Percentiles rank a stretch among this genome's conserved stretches.
Conservation (phyloP, 75 land plant species). For the Selaginella moellendorffii region DNA sequence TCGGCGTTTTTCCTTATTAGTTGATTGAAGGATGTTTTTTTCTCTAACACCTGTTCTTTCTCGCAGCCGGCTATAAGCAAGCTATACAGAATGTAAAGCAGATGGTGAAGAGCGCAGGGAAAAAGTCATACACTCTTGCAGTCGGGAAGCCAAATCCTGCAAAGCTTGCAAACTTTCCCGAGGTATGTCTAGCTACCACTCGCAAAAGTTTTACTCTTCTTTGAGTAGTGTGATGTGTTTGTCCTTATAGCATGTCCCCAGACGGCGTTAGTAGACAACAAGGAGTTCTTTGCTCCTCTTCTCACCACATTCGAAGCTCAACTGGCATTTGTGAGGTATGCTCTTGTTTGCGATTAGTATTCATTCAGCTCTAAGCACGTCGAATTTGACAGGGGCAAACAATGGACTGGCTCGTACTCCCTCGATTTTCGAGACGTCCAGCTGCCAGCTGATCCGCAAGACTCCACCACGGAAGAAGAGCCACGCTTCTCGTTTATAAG, state of each 20-base stretch:
- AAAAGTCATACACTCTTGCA: slow-evolving; percentile 68
- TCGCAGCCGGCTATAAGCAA: slow-evolving; percentile 66
- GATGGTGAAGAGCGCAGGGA: slow-evolving; percentile 52
- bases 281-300: slow-evolving; percentile 84
- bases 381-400: slow-evolving; percentile 37
- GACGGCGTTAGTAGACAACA: slow-evolving; percentile 87
- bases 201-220: too few species aligned
- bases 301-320: slow-evolving; percentile 88
- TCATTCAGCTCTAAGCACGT: background rate
- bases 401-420: slow-evolving; percentile 78
- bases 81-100: slow-evolving; percentile 50
- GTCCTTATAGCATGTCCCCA: slow-evolving; percentile 83
- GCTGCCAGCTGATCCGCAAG: background rate
- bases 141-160: slow-evolving; percentile 95
- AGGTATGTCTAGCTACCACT: too few species aligned
- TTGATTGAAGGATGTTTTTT: background rate
- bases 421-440: slow-evolving; percentile 46
- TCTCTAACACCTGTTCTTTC: background rate
- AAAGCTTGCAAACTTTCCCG: slow-evolving; percentile 93
- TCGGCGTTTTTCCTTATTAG: slow-evolving; percentile 7
- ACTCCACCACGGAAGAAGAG: slow-evolving; percentile 24
- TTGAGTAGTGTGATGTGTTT: slow-evolving; percentile 96
- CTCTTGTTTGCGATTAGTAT: background rate
- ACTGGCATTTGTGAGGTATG: slow-evolving; percentile 59
- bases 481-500: slow-evolving; percentile 58